Conservation (phyloP, 306 rosid genomes). For the Vicia faba region DNA sequence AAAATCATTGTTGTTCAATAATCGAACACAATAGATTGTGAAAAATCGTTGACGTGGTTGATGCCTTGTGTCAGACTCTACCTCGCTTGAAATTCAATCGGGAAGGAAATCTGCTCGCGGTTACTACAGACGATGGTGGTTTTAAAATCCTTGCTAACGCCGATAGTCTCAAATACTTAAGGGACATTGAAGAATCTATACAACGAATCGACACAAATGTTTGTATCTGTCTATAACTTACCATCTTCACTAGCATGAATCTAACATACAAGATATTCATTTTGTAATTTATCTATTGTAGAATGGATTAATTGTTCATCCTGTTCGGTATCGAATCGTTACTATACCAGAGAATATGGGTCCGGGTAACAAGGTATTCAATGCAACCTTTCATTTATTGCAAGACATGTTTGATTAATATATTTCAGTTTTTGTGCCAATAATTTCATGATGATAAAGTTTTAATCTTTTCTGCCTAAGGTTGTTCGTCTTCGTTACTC, state of each 20-base stretch:
- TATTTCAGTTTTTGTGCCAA: not conserved
- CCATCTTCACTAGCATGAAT: not conserved
- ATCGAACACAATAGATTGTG: no score
- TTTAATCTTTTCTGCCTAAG: not conserved
- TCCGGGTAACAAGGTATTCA: conserved; percentile 56
- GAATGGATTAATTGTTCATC: conserved; percentile 63
- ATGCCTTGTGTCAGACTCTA: not conserved
- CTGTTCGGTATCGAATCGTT: conserved; percentile 47
- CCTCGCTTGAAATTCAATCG: not conserved
- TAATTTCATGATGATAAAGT: conserved; percentile 17
- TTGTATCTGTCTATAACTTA: not conserved
- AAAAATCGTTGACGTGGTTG: not conserved
- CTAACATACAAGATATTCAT: no score
- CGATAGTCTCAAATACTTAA: not conserved
- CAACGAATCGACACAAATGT: not conserved
- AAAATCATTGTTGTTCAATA: not conserved
- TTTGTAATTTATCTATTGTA: conserved; percentile 27
- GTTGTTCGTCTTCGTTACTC: conserved; percentile 58
- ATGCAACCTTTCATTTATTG: conserved; percentile 11
- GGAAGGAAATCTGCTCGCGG: conserved; percentile 9
- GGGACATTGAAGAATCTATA: not conserved
- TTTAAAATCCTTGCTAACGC: not conserved
- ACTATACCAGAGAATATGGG: conserved; percentile 59
- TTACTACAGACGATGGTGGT: conserved; percentile 4
- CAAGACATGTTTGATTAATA: not conserved